Evolutionary conservation across 202 grass and related monocot genomes (phyloP).

Genomic region (Zizania palustris): DNA sequence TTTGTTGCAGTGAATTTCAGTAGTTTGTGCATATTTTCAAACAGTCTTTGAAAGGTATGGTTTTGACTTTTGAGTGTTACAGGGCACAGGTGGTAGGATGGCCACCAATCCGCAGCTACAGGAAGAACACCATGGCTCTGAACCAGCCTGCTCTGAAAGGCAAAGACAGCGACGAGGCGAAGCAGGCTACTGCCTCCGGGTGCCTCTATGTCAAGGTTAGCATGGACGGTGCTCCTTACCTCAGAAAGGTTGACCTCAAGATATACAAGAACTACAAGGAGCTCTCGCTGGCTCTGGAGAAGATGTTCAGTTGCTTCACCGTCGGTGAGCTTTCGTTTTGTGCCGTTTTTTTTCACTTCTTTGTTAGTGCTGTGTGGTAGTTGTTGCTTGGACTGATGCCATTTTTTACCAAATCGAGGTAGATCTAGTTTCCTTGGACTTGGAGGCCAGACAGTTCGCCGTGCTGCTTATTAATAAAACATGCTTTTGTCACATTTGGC

Average conservation of each 20-base stretch:
- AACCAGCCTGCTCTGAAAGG: constrained; percentile 50
- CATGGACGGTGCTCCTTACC: constrained; percentile 87
- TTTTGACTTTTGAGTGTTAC: constrained; percentile 32
- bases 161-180: constrained; percentile 54
- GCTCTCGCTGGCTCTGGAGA: constrained; percentile 62
- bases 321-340: constrained; percentile 57
- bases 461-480: constrained; percentile 4
- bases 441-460: not conserved
- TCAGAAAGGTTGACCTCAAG: constrained; percentile 83
- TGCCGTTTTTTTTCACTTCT: no score
- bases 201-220: constrained; percentile 88
- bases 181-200: constrained; percentile 36
- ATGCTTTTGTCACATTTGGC: not conserved
- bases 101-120: constrained; percentile 78
- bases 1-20: constrained; percentile 6
- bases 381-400: not conserved
- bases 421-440: constrained; percentile 27
- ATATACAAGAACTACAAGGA: constrained; percentile 76
- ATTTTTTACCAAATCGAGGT: constrained; percentile 14
- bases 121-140: constrained; percentile 78
- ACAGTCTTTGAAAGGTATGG: not conserved
- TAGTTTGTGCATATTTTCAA: not conserved
- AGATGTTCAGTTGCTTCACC: constrained; percentile 78
- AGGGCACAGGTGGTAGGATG: constrained; percentile 87
- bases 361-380: no score